Conservation (phyloP, 495 filamentous ascomycete species). For the Diplogelasinospora grovesii region DNA sequence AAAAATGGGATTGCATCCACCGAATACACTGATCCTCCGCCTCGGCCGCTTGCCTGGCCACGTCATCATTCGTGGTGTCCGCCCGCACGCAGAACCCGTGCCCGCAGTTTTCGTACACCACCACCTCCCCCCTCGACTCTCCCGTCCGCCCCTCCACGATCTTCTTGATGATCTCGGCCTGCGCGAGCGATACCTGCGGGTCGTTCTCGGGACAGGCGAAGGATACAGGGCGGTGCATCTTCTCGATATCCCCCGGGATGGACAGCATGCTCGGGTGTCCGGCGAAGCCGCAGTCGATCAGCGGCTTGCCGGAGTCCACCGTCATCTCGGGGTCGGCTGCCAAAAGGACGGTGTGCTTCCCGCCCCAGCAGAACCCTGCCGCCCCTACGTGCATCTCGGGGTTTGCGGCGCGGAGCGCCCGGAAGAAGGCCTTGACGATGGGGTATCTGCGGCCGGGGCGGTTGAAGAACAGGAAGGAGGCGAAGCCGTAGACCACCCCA, state of each 20-base stretch:
- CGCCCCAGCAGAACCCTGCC: conserved; percentile 23
- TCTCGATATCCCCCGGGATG: conserved; percentile 13
- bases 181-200: conserved; percentile 2
- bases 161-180: conserved; percentile 8
- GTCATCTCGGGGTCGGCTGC: conserved; percentile 3
- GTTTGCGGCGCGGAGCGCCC: conserved; percentile 6
- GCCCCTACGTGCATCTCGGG: conserved; percentile 11
- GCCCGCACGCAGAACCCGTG: conserved; percentile 19
- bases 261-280: conserved; percentile 14
- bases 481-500: conserved; percentile 13
- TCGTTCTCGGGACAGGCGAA: conserved; percentile 14
- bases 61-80: conserved; percentile 6
- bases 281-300: conserved; percentile 17
- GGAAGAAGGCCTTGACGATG: conserved; percentile 16
- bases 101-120: conserved; percentile 11
- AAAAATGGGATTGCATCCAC: too few species aligned
- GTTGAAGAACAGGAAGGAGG: conserved; percentile 21
- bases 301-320: conserved; percentile 6
- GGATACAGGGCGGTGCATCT: conserved; percentile 14
- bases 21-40: conserved; percentile 17
- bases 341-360: conserved; percentile 17
- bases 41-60: conserved; percentile 11
- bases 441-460: conserved; percentile 21
- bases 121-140: conserved; percentile 11
- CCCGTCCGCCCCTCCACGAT: conserved; percentile 9